Percentiles rank a stretch among this genome's conserved stretches.
These are phyloP conservation scores for Astragalus glycyphyllos DNA, from an alignment of 306 rosid species.

Conservation along the genomic window DNA sequence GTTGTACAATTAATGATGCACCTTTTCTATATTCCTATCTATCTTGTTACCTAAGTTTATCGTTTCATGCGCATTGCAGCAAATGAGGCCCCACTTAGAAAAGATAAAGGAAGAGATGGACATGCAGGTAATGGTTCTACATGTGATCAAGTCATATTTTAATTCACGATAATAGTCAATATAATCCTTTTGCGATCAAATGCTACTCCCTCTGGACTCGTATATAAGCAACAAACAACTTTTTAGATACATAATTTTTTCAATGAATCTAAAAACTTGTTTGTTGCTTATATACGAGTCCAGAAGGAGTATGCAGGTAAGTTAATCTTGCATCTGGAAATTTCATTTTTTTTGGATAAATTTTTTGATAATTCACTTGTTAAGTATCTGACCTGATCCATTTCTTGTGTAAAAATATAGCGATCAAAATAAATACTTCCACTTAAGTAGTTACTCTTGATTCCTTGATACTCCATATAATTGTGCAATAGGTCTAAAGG, in stretches of 20 bases:
- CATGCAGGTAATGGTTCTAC: constrained; percentile 60
- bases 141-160: constrained; percentile 30
- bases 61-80: constrained; percentile 52
- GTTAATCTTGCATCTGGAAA: neutral
- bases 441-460: neutral
- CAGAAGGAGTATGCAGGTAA: neutral
- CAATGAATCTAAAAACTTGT: no score
- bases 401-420: constrained; percentile 22
- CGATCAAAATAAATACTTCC: constrained; percentile 25
- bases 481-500: neutral
- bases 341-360: constrained; percentile 14
- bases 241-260: no score
- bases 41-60: constrained; percentile 23
- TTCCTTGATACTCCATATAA: neutral
- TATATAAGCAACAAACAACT: no score
- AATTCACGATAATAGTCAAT: neutral
- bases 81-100: constrained; percentile 77
- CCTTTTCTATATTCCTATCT: constrained; percentile 17
- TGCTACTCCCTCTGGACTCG: no score
- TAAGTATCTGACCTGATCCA: constrained; percentile 18
- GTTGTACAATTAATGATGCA: neutral
- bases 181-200: constrained; percentile 20
- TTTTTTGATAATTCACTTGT: constrained; percentile 11
- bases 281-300: no score
- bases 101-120: constrained; percentile 61